Evolutionary conservation across 495 filamentous ascomycete species (phyloP).

Genomic region (Neurospora africana): DNA sequence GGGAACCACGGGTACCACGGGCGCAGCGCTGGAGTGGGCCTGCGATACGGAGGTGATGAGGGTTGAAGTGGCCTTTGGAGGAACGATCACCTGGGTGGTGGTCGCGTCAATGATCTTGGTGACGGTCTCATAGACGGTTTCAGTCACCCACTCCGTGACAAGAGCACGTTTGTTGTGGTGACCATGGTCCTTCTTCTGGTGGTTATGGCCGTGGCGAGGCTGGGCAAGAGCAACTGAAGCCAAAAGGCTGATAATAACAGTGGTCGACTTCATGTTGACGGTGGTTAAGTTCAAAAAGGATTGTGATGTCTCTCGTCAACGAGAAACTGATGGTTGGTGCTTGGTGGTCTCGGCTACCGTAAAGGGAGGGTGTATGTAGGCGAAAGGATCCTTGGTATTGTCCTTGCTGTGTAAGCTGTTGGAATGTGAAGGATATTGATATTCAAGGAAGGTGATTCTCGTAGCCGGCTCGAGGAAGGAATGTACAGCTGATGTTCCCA

Average conservation of each 20-base stretch:
- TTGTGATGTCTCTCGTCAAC: not conserved
- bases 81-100: constrained; percentile 28
- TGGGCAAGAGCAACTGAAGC: constrained; percentile 34
- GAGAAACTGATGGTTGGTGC: not conserved
- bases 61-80: constrained; percentile 8
- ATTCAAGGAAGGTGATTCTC: constrained; percentile 16
- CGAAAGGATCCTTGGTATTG: not conserved
- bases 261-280: constrained; percentile 38
- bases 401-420: not conserved
- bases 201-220: constrained; percentile 31
- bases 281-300: not conserved
- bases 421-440: not conserved
- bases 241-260: constrained; percentile 30
- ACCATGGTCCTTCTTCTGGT: constrained; percentile 19
- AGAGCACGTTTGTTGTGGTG: constrained; percentile 30
- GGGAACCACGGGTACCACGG: not conserved
- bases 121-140: constrained; percentile 38
- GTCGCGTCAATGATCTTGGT: constrained; percentile 34
- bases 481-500: constrained; percentile 20
- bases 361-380: not conserved
- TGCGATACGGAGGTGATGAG: constrained; percentile 10
- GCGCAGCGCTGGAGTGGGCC: constrained; percentile 2
- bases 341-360: not conserved
- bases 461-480: constrained; percentile 33
- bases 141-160: constrained; percentile 38